Evolutionary conservation across 2,329 filamentous ascomycete species (phyloP), one percentile per base, ranked within the genome.

Genomic region (Lachnellula suecica): DNA sequence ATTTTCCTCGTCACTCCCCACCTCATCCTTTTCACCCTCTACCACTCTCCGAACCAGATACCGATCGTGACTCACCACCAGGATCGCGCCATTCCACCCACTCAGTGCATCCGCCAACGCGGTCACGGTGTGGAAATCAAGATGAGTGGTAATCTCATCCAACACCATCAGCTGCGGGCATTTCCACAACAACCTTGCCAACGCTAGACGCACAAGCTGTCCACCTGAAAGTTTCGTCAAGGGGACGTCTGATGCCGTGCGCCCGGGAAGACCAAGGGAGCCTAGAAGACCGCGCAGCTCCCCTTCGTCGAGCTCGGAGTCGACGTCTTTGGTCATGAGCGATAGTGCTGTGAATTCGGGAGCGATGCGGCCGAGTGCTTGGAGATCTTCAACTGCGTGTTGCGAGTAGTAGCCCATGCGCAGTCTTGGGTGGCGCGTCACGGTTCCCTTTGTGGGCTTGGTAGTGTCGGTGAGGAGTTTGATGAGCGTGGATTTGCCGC

Each of bases 371-470:
- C 94, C 94, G 67, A 97, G 91, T 65, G 90, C 90, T 74, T 97
- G 94, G 29, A 99, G 82, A 83, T 99, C 94, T 79, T 99, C 94
- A 11, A 99, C 81, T 41, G 94, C 94, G 72, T 99, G 94, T 77
- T 99, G 94, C 78, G 97, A 97, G 78, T 99, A 97, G 78, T 99
- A 99, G 49, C 94, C 94, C 65, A 99, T 97, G 79, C 94, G 92
- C 67, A 99, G 76, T 72, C 99, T 99, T 62, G 94, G 94, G 71
- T 99, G 94, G 79, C 97, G 97, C 79, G 97, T 92, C 22, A 99
- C 94, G 69, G 85, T 90, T 58, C 94, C 94, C 19, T 74, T 73
- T 57, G 88, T 88, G 15, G 90, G 94, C 60, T 97, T 87, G 19
- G 86, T 84, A 72, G 97, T 94, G 62, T 93, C 94, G 10, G 94